phyloP scores from a whole-genome alignment of 768 basidiomycete genomes.

The Pulveroboletus sp. region DNA sequence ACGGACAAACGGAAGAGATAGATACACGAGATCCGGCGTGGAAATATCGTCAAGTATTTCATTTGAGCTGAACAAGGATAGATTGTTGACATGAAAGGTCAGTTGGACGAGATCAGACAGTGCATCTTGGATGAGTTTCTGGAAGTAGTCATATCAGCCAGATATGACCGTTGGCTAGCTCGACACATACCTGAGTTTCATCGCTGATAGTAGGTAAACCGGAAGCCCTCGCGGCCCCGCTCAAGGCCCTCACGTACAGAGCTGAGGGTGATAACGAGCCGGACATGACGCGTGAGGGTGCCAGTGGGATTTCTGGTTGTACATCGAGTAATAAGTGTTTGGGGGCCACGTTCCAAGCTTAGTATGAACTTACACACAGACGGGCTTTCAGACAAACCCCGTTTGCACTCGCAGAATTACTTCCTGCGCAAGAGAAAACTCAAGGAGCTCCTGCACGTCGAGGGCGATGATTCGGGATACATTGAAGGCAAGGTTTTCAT shows the following conservation, averaged over 20 bases:
- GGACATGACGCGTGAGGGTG: constrained; percentile 15
- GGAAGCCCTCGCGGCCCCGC: constrained; percentile 34
- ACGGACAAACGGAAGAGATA: constrained; percentile 64
- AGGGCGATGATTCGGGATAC: constrained; percentile 34
- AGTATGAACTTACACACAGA: constrained; percentile 6
- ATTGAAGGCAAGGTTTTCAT: constrained; percentile 41
- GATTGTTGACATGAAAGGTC: constrained; percentile 47
- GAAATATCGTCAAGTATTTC: constrained; percentile 80
- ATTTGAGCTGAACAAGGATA: constrained; percentile 79
- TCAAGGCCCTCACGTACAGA: constrained; percentile 39
- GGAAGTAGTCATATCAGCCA: constrained; percentile 8
- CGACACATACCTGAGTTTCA: constrained; percentile 40
- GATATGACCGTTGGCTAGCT: background rate
- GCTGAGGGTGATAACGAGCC: constrained; percentile 29
- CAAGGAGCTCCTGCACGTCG: constrained; percentile 30
- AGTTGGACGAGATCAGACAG: constrained; percentile 53
- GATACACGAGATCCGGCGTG: constrained; percentile 69
- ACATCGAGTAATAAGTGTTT: background rate
- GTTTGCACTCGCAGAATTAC: constrained; percentile 1
- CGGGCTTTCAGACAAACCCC: background rate
- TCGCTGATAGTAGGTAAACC: constrained; percentile 39
- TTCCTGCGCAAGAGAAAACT: constrained; percentile 29
- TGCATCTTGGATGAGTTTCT: constrained; percentile 58
- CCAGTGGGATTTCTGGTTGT: constrained; percentile 1
- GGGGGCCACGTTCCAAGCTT: background rate